Evolutionary conservation across 179 eudicot genomes (phyloP).

Genomic region (Spergularia azorica): DNA sequence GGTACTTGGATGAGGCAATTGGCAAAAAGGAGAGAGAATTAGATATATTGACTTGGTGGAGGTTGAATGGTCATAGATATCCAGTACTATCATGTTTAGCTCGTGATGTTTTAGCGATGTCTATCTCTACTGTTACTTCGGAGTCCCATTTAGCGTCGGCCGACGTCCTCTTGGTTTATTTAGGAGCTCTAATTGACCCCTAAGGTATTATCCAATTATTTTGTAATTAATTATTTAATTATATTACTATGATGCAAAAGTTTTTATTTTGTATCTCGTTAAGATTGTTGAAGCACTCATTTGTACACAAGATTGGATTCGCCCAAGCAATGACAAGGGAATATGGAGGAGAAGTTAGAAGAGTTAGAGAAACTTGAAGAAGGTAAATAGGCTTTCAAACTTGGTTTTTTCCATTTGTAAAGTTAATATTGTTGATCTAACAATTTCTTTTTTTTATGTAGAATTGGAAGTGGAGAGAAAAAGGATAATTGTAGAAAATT

Average conservation of each 20-base stretch:
- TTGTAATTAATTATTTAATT: neutral
- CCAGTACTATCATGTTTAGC: neutral
- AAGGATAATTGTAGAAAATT: too few relatives aligned
- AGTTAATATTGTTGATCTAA: neutral
- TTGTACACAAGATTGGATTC: constrained; percentile 10
- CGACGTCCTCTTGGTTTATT: neutral
- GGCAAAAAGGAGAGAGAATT: neutral
- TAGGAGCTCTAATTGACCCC: constrained; percentile 1
- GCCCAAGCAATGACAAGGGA: neutral
- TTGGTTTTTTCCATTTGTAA: neutral
- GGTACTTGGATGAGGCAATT: neutral
- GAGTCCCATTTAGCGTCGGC: constrained; percentile 1
- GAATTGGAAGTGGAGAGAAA: too few relatives aligned
- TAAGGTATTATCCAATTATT: neutral
- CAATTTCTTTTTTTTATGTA: neutral
- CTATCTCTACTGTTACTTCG: constrained; percentile 1
- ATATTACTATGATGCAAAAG: neutral
- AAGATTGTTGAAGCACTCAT: constrained; percentile 5
- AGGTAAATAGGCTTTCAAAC: neutral
- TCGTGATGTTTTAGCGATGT: constrained; percentile 10
- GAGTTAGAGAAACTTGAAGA: constrained; percentile 9
- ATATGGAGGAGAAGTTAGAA: constrained; percentile 2
- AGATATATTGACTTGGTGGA: constrained; percentile 5
- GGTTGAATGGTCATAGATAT: constrained; percentile 6
- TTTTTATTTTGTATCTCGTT: neutral